Evolutionary conservation across 768 basidiomycete genomes (phyloP).

Genomic region (Pulveroboletus sp.): DNA sequence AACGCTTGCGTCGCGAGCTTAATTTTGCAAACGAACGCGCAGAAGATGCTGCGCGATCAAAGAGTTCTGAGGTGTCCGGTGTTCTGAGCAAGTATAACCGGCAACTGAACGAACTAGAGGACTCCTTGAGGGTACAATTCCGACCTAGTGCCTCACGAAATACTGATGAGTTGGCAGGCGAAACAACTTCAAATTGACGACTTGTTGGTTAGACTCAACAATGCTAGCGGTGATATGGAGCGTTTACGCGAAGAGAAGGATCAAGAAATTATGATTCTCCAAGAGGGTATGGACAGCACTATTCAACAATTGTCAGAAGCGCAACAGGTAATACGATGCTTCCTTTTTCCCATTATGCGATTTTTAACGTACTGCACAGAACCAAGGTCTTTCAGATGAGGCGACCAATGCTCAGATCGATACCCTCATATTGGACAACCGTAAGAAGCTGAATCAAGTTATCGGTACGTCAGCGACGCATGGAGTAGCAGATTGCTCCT

Average conservation of each 20-base stretch:
- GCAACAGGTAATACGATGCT: conserved; percentile 61
- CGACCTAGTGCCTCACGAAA: not conserved
- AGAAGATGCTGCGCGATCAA: conserved; percentile 86
- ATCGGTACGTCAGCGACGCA: conserved; percentile 57
- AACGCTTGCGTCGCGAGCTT: conserved; percentile 87
- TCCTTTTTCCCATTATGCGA: not conserved
- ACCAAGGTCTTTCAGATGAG: conserved; percentile 78
- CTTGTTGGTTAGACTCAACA: conserved; percentile 74
- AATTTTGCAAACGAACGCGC: conserved; percentile 97
- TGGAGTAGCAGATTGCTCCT: conserved; percentile 8
- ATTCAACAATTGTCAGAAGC: conserved; percentile 83
- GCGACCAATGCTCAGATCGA: conserved; percentile 97
- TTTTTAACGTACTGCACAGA: conserved; percentile 42
- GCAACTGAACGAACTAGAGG: conserved; percentile 94
- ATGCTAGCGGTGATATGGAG: conserved; percentile 70
- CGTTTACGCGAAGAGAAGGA: conserved; percentile 92
- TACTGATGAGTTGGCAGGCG: conserved; percentile 45
- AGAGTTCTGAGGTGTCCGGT: conserved; percentile 87
- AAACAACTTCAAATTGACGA: conserved; percentile 98
- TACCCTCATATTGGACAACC: conserved; percentile 90
- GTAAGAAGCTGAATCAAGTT: conserved; percentile 96
- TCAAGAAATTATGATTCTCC: conserved; percentile 91
- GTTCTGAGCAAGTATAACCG: conserved; percentile 93
- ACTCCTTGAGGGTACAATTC: conserved; percentile 70
- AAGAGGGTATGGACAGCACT: conserved; percentile 92